A percentile compares a stretch with the other conserved stretches of the same genome.
phyloP scores from a whole-genome alignment of 116 monocot genomes.

The Trichopus zeylanicus region DNA sequence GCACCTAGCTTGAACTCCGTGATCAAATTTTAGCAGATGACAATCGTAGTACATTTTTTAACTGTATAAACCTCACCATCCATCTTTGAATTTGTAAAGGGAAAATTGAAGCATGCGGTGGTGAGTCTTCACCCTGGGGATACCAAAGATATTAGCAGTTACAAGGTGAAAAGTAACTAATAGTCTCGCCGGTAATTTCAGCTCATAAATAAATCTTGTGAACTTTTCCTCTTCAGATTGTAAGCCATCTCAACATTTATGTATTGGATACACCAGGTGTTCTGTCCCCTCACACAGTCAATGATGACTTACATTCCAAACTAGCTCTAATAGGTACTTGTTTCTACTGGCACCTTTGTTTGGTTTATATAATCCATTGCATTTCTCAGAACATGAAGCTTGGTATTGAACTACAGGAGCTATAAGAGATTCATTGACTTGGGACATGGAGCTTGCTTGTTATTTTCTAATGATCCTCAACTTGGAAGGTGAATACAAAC shows the following conservation, averaged over 20 bases:
- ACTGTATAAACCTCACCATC: background rate
- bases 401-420: slow-evolving; percentile 30
- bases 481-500: slow-evolving; percentile 33
- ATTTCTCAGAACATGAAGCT: too few species aligned
- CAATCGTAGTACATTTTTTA: too few species aligned
- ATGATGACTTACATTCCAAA: slow-evolving; percentile 39
- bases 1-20: slow-evolving; percentile 22
- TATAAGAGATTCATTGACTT: slow-evolving; percentile 43
- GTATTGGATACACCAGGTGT: slow-evolving; percentile 81
- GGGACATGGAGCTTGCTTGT: slow-evolving; percentile 39
- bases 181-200: background rate
- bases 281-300: slow-evolving; percentile 35
- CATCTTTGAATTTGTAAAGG: slow-evolving; percentile 32
- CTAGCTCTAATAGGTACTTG: slow-evolving; percentile 72
- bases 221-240: slow-evolving; percentile 38
- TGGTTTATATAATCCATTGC: background rate
- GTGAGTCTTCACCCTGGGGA: slow-evolving; percentile 71
- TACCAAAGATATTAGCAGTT: slow-evolving; percentile 74
- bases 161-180: slow-evolving; percentile 39
- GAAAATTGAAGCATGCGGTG: slow-evolving; percentile 77
- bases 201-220: background rate
- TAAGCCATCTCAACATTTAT: slow-evolving; percentile 86
- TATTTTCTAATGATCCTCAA: slow-evolving; percentile 60
- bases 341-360: background rate
- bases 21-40: background rate